A percentile compares a stretch with the other conserved stretches of the same genome.
phyloP scores from a whole-genome alignment of 2,329 filamentous ascomycete genomes.

The Monilinia fructicola region DNA sequence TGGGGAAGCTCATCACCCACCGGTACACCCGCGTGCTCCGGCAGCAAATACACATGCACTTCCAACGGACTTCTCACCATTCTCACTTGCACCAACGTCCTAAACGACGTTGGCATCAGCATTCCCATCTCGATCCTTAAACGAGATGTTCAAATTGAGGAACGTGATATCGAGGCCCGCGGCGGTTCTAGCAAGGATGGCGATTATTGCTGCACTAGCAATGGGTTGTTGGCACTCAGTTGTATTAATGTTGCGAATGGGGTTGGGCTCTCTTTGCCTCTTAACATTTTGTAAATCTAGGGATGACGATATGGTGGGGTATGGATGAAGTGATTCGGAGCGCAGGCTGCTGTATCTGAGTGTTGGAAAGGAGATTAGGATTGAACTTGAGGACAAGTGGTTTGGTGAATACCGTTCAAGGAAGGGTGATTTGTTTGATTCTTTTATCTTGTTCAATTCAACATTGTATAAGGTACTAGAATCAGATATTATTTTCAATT shows the following conservation, averaged over 20 bases:
- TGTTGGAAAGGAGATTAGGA: too few species aligned
- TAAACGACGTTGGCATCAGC: background rate
- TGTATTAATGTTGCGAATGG: slow-evolving; percentile 1
- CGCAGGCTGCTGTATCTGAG: too few species aligned
- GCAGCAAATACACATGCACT: background rate
- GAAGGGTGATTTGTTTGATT: too few species aligned
- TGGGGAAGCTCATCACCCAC: slow-evolving; percentile 1
- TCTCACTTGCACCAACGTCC: slow-evolving; percentile 3
- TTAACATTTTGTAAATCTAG: background rate
- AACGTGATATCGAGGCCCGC: background rate
- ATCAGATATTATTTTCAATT: background rate
- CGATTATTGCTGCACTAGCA: background rate
- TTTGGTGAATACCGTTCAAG: too few species aligned
- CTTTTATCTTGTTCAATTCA: background rate
- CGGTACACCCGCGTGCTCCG: background rate
- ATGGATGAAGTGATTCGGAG: background rate
- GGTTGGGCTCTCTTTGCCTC: background rate
- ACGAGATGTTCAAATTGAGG: background rate
- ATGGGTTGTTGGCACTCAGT: background rate
- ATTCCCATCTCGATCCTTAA: background rate
- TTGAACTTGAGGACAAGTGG: too few species aligned
- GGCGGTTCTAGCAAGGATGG: background rate
- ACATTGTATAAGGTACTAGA: slow-evolving; percentile 7
- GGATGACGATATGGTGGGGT: too few species aligned
- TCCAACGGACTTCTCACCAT: background rate